These are phyloP conservation scores for Myxozyma lipomycoides DNA, from an alignment of 805 yeast genomes.

Conservation along the genomic window DNA sequence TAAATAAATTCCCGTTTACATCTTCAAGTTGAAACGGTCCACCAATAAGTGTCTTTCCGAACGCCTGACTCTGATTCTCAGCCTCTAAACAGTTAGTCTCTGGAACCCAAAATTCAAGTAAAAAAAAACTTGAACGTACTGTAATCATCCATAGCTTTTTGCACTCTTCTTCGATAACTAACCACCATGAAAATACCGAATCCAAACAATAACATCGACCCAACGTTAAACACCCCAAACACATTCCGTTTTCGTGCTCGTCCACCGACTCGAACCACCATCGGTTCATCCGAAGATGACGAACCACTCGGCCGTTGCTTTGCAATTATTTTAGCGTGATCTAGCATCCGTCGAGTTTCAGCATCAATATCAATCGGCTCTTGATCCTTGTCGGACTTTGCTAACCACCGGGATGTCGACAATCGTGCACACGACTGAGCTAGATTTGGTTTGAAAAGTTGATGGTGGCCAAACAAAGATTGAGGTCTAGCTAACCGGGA, in stretches of 20 bases:
- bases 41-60: slow-evolving; percentile 87
- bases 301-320: slow-evolving; percentile 10
- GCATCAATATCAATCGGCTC: neutral
- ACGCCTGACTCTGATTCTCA: slow-evolving; percentile 15
- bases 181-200: slow-evolving; percentile 7
- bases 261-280: slow-evolving; percentile 11
- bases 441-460: too few species aligned
- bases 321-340: slow-evolving; percentile 8
- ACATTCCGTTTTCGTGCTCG: slow-evolving; percentile 7
- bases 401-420: too few species aligned
- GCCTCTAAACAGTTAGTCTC: slow-evolving; percentile 2
- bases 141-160: slow-evolving; percentile 15
- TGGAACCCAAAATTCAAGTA: neutral
- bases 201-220: slow-evolving; percentile 11
- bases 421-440: too few species aligned
- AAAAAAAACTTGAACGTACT: slow-evolving; percentile 3
- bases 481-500: too few species aligned
- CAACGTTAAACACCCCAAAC: slow-evolving; percentile 19
- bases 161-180: slow-evolving; percentile 18
- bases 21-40: slow-evolving; percentile 80
- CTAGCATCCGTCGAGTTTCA: slow-evolving; percentile 5
- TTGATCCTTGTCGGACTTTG: too few species aligned
- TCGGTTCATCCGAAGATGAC: slow-evolving; percentile 6
- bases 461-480: too few species aligned
- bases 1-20: slow-evolving; percentile 65